phyloP scores from a whole-genome alignment of 2,329 filamentous ascomycete species.

The Botrytis fabae region DNA sequence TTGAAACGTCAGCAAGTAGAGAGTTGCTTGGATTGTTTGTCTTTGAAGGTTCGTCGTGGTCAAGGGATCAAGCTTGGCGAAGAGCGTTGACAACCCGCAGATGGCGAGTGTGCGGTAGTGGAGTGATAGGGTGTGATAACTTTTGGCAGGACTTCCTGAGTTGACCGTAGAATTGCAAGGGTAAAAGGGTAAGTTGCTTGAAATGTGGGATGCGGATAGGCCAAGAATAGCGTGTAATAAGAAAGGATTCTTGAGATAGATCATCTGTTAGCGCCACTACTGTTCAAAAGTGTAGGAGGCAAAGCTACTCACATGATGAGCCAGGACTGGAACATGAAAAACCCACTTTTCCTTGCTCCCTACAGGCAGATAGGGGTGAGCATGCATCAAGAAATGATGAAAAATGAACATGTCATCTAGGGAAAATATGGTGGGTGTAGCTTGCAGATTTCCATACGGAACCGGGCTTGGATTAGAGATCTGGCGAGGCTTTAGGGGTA shows the following conservation, averaged over 20 bases:
- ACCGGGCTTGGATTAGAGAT: not conserved
- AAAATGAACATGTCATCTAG: slow-evolving; percentile 8
- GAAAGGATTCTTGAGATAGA: not conserved
- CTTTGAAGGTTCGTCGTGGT: not conserved
- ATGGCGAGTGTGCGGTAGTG: not conserved
- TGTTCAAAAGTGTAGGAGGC: not conserved
- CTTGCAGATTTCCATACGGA: not conserved
- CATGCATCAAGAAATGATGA: slow-evolving; percentile 12
- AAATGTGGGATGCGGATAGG: not conserved
- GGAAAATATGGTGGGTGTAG: not conserved
- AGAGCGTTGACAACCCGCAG: not conserved
- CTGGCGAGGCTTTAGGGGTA: not conserved
- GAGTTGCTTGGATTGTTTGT: slow-evolving; percentile 7
- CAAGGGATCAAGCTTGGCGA: not conserved
- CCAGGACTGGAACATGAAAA: not conserved
- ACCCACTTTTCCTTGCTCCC: not conserved
- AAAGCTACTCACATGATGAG: slow-evolving; percentile 4
- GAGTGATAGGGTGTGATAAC: not conserved
- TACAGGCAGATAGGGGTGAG: slow-evolving; percentile 1
- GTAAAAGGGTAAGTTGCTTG: not conserved
- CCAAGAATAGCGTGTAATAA: slow-evolving; percentile 11
- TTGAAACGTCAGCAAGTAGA: slow-evolving; percentile 5
- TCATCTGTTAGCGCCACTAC: not conserved
- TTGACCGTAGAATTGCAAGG: not conserved
- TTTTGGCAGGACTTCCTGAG: not conserved